Evolutionary conservation across 2,329 filamentous ascomycete species (phyloP), one percentile per base, ranked within the genome.

Genomic region (Mycosphaerella sp.): DNA sequence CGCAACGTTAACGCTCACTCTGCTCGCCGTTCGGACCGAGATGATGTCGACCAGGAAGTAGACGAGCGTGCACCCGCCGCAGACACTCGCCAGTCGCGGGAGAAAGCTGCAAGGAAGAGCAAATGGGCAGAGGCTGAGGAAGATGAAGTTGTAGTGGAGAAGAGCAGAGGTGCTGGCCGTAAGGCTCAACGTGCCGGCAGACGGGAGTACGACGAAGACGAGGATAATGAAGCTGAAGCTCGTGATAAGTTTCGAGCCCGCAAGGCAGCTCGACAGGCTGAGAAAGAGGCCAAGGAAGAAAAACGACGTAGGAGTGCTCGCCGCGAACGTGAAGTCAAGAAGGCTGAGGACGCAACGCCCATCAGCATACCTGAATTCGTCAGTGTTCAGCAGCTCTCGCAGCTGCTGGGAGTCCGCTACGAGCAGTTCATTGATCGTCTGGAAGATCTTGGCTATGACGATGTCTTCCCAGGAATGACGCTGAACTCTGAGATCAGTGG

Each of bases 351-450:
- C n/a, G 68, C 74, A 5, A 80, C 79, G 2, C 78, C 77, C 1
- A 86, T 98, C 41, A 80, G 85, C 47, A 74, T 98, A 17, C 94
- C 94, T 0, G 88, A 96, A 64, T 95, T 89, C 62, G 94, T 98
- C 69, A 93, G 82, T 62, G 84, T 96, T n/a, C 78, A 81, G 8
- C 88, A 90, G 58, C 73, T 98, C 36, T 89, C 89, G 3, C 77
- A 82, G 54, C 80, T 86, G 3, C 74, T 97, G 17, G 84, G 83
- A 55, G 77, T 95, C 27, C 81, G 82, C 36, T 75, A 82, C 0
- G 78, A 85, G 12, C 71, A 82, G 2, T 95, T 98, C 61, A 73
- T 94, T 10, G 62, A 66, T 13, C 88, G 89, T 63, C 77, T 98
- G 69, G 80, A 83, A 64, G 81, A 93, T 46, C 82, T 97, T 64